Base-by-base conservation (phyloP, 306 rosid genomes). In the Vachellia collinsii region DNA sequence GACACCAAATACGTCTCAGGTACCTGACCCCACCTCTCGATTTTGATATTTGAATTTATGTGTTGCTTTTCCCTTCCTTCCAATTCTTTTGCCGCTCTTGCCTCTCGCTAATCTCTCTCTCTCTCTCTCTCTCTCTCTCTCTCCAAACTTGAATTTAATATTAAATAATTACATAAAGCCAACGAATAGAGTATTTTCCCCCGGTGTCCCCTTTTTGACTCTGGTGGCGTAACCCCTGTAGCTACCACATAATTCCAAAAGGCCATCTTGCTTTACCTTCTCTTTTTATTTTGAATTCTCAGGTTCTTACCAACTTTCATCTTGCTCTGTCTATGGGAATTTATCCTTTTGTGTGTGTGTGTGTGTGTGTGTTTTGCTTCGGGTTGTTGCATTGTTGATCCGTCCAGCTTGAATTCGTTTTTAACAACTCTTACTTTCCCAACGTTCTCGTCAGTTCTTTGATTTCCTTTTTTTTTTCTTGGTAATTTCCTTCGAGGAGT, bases 51-150 rank as follows among this genome's bases (percentile, higher is more conserved):
- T 75, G 68, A 79, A 81, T 78, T 83, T 54, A 48, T 56, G 75
- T 12, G 77, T 78, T 77, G 51, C 89, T 81, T 83, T 87, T 77
- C 74, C 87, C 54, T 87, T 50, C 70, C 12, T 71, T 80, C 73
- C 66, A 47, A 29, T 74, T 38, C 77, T 74, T 83, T 86, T 80
- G 85, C 74, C 89, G 89, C 87, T 51, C 77, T 72, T 86, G 34
- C n/a, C n/a, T n/a, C n/a, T n/a, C n/a, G n/a, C n/a, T n/a, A n/a
- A n/a, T 77, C 82, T 83, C 25, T 43, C 80, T 79, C 89, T 80
- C 82, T 80, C 25, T 70, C 74, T 51, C 80, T 71, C 89, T 77
- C 82, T 83, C 25, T 43, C 80, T 79, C 89, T 80, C 82, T 80
- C 25, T 70, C 74, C 56, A 11, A 70, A 43, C 38, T 70, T 70